Percentiles rank a stretch among this genome's conserved stretches.
Evolutionary conservation across 2,329 filamentous ascomycete species (phyloP).

Genomic region (Stemphylium beticola): DNA sequence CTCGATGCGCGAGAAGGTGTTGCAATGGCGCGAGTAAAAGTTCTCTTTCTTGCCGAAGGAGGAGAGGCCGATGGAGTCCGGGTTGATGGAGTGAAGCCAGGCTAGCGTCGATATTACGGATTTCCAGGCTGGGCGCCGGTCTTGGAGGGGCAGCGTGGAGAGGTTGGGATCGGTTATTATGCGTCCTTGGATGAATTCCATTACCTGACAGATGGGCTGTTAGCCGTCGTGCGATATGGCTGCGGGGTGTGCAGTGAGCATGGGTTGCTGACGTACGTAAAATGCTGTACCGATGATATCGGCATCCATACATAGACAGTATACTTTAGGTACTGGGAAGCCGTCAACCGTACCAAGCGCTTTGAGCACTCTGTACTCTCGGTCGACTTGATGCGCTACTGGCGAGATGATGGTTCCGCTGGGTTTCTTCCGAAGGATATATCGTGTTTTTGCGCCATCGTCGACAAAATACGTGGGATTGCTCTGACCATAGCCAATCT

Average conservation of each 20-base stretch:
- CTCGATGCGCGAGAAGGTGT: conserved; percentile 80
- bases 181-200: conserved; percentile 91
- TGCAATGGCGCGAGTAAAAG: conserved; percentile 86
- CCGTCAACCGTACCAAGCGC: conserved; percentile 74
- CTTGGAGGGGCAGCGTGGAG: conserved; percentile 67
- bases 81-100: conserved; percentile 78
- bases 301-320: conserved; percentile 83
- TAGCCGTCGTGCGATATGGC: neutral
- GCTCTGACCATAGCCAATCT: conserved; percentile 97
- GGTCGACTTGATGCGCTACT: conserved; percentile 93
- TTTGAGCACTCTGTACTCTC: conserved; percentile 87
- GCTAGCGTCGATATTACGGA: conserved; percentile 78
- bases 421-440: conserved; percentile 94
- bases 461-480: conserved; percentile 95
- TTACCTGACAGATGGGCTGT: conserved; percentile 61
- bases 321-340: conserved; percentile 83
- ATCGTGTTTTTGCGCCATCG: conserved; percentile 67
- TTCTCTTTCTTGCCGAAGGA: conserved; percentile 73
- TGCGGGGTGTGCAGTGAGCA: no score
- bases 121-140: conserved; percentile 59
- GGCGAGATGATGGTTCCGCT: conserved; percentile 88
- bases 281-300: conserved; percentile 84
- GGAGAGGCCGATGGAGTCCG: conserved; percentile 69
- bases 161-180: conserved; percentile 89
- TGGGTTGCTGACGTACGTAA: conserved; percentile 58